Base-by-base conservation (phyloP, 164 flowering plant genomes). In the Vitis cinerea region DNA sequence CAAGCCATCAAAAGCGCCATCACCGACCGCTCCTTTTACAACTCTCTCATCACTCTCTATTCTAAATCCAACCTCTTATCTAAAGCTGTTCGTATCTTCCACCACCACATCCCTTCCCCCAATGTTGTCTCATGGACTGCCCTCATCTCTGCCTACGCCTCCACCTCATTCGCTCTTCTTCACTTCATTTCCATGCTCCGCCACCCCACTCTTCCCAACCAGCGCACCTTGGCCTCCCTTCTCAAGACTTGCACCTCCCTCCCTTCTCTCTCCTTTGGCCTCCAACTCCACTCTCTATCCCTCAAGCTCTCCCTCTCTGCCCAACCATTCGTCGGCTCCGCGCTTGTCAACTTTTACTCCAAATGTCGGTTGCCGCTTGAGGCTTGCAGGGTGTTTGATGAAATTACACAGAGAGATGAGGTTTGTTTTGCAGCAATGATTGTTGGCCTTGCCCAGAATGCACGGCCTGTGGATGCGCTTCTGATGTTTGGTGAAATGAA, bases 121-220 rank as follows among this genome's bases (percentile, higher is more conserved):
- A 82, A 83, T 77, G 78, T 85, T 49, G 94, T 85, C 66, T 83
- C 97, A 67, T 91, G 94, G 94, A 85, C 97, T 2, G 69, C 93
- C 60, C 81, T 88, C 61, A 84, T 89, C 77, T 83, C 91, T 15
- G 86, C 82, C 23, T 75, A 78, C 71, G 63, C 86, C 77, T 51
- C 59, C 73, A 57, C 88, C 63, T 57, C 69, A 3, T 62, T 59
- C 61, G 63, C 92, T 70, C 76, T 87, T 64, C 74, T 13, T 68
- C 83, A 81, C 74, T 89, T 89, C 80, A 56, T 83, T 49, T 82
- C 92, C 78, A 88, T 91, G 94, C 88, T 89, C 52, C 91, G 92
- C 67, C 83, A 76, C 81, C 85, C 88, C n/a, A 63, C 78, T 9
- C 74, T 79, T 9, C 97, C 97, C 66, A 88, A 84, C 76, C 84